A percentile compares a stretch with the other conserved stretches of the same genome.
Evolutionary conservation across 164 flowering plant genomes (phyloP).

Genomic region (Piper betle): DNA sequence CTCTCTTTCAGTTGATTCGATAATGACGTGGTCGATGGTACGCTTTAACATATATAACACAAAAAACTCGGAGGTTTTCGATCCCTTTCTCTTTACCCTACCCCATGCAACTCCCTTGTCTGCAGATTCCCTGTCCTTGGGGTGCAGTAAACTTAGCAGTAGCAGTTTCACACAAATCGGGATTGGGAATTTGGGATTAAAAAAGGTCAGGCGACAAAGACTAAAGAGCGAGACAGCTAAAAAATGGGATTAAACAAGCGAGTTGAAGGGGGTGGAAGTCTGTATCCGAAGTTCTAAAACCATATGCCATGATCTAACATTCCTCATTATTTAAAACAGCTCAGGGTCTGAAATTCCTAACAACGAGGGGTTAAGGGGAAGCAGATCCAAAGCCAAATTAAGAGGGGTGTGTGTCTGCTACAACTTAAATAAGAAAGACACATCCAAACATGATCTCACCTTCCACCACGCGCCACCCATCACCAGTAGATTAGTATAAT

Average conservation of each 20-base stretch:
- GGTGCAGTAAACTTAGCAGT: not conserved
- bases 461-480: not conserved
- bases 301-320: constrained; percentile 1
- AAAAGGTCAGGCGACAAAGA: not conserved
- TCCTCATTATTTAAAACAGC: not conserved
- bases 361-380: constrained; percentile 3
- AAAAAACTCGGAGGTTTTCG: too few relatives aligned
- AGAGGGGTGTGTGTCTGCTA: too few relatives aligned
- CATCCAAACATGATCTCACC: not conserved
- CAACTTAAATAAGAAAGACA: too few relatives aligned
- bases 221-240: not conserved
- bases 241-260: not conserved
- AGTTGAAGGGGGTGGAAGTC: not conserved
- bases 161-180: constrained; percentile 1
- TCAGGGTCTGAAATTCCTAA: constrained; percentile 3
- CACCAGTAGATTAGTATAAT: not conserved
- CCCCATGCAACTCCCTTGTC: not conserved
- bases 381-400: constrained; percentile 9
- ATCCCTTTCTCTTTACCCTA: not conserved
- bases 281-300: not conserved
- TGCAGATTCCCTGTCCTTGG: not conserved
- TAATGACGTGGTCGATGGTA: not conserved
- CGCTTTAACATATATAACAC: not conserved
- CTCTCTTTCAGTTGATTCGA: not conserved
- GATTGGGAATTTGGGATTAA: constrained; percentile 1